Evolutionary conservation across 1,284 basidiomycete genomes (phyloP).

Genomic region (Leccinum solheimii): DNA sequence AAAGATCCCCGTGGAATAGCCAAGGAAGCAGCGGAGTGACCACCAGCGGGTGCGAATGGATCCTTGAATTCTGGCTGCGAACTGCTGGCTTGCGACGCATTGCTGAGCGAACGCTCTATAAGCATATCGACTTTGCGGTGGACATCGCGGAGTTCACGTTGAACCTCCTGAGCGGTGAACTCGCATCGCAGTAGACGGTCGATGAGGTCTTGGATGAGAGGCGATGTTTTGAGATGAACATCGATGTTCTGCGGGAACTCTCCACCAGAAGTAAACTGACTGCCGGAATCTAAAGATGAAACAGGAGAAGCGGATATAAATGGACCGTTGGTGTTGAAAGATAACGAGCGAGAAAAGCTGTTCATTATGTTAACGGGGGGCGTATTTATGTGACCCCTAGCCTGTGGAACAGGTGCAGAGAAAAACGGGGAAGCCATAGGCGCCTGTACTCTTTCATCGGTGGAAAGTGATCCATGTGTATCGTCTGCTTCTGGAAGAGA

Average conservation of each 20-base stretch:
- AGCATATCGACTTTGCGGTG: slow-evolving; percentile 76
- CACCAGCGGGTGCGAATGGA: slow-evolving; percentile 57
- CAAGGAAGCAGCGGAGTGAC: slow-evolving; percentile 39
- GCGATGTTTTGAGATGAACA: slow-evolving; percentile 68
- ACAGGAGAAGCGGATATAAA: slow-evolving; percentile 70
- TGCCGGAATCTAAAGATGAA: slow-evolving; percentile 73
- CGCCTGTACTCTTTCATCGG: slow-evolving; percentile 30
- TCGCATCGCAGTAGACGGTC: slow-evolving; percentile 76
- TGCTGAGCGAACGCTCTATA: slow-evolving; percentile 60
- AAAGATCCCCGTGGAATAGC: slow-evolving; percentile 60
- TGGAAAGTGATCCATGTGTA: slow-evolving; percentile 27
- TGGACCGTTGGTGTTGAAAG: slow-evolving; percentile 43
- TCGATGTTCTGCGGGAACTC: slow-evolving; percentile 58
- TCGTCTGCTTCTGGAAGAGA: slow-evolving; percentile 59
- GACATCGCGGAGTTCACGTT: slow-evolving; percentile 71
- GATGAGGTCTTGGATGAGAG: slow-evolving; percentile 73
- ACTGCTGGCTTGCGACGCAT: slow-evolving; percentile 24
- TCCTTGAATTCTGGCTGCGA: slow-evolving; percentile 73
- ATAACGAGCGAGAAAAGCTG: slow-evolving; percentile 30
- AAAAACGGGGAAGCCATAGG: slow-evolving; percentile 39
- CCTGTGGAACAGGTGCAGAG: slow-evolving; percentile 32
- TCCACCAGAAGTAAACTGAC: slow-evolving; percentile 51
- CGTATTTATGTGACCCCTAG: slow-evolving; percentile 26
- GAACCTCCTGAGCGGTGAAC: slow-evolving; percentile 67
- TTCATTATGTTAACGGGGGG: slow-evolving; percentile 32